Percentiles rank a stretch among this genome's conserved stretches.
Evolutionary conservation across 768 basidiomycete genomes (phyloP).

Genomic region (Coprinopsis sp.): DNA sequence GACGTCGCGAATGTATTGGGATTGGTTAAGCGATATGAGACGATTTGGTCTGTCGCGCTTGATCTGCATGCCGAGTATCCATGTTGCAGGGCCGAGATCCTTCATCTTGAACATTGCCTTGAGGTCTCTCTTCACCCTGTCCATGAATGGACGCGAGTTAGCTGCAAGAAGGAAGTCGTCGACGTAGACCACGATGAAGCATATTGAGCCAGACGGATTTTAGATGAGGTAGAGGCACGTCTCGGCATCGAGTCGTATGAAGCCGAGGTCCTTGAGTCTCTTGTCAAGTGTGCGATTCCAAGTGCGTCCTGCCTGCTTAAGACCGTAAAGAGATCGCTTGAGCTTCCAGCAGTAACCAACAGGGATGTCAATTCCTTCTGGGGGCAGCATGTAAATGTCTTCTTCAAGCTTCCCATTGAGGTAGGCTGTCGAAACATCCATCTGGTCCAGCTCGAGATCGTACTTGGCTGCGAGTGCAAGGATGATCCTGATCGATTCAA

Average conservation of each 20-base stretch:
- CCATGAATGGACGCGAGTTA: conserved; percentile 9
- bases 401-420: conserved; percentile 16
- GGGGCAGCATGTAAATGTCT: conserved; percentile 15
- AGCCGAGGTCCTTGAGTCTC: conserved; percentile 11
- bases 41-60: neutral
- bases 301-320: conserved; percentile 14
- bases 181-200: conserved; percentile 7
- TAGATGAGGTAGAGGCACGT: conserved; percentile 7
- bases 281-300: conserved; percentile 9
- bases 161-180: conserved; percentile 10
- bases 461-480: conserved; percentile 13
- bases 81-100: conserved; percentile 7
- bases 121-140: conserved; percentile 6
- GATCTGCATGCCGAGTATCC: conserved; percentile 11
- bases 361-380: conserved; percentile 7
- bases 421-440: conserved; percentile 18
- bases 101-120: conserved; percentile 11
- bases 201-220: conserved; percentile 5
- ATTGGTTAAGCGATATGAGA: conserved; percentile 1
- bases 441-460: conserved; percentile 17
- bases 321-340: conserved; percentile 15
- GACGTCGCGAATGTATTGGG: conserved; percentile 4
- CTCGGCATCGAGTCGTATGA: conserved; percentile 9
- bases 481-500: conserved; percentile 15
- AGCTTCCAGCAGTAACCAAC: conserved; percentile 12